Evolutionary conservation across 1,284 basidiomycete genomes (phyloP), one percentile per base, ranked within the genome.

Genomic region (Trametes versicolor): DNA sequence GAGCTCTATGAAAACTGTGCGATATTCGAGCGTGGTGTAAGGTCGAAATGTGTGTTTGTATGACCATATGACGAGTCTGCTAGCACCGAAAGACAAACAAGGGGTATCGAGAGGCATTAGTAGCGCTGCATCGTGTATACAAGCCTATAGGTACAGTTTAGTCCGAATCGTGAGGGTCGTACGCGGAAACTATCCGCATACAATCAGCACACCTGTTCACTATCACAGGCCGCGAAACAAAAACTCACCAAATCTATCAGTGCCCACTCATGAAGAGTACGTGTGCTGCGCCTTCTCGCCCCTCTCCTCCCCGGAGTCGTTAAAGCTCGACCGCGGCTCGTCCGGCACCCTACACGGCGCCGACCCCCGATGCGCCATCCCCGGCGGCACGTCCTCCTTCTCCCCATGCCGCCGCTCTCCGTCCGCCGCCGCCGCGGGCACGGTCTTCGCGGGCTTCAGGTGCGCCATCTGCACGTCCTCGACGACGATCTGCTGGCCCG

Each of bases 401-500:
- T 59, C 62, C 2, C 64, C 67, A 50, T 45, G 64, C 53, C 23
- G 36, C 41, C 52, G 47, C 36, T 4, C 29, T 32, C 29, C 41
- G 43, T 72, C 67, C 10, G 43, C 62, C 15, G 55, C 56, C 23
- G 66, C 65, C 15, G 66, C 41, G n/a, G 59, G 78, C 70, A 76
- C 83, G 78, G 65, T 83, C 81, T 64, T 85, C 78, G 69, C 72
- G 54, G 74, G 70, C 60, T 65, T 70, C 36, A 69, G n/a, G 45
- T 36, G 61, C 25, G 58, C 53, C 58, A 63, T 67, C 17, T 60
- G 48, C 43, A 70, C 68, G 62, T 71, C 67, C 47, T 79, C 77
- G 39, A 75, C 67, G 60, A 80, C 79, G 47, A 78, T 75, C 57
- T 74, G 70, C 69, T 86, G 81, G 23, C 85, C 84, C 1, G 85